These are phyloP conservation scores for Smithsoniella earleae DNA, from an alignment of 163 green algal species.

Conservation along the genomic window DNA sequence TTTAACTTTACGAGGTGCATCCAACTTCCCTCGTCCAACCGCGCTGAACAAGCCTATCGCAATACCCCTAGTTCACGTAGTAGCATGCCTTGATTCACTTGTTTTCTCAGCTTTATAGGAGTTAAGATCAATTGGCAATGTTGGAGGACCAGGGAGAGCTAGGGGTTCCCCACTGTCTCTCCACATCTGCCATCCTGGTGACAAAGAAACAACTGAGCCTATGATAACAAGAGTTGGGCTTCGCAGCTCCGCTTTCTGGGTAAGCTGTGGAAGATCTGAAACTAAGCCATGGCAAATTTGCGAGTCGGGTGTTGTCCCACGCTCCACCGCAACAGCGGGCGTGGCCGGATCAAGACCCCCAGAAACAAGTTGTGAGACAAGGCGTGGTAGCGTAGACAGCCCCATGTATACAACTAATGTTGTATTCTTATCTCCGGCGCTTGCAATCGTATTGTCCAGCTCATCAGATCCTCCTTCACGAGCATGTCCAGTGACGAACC, in stretches of 20 bases:
- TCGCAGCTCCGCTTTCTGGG: constrained; percentile 54
- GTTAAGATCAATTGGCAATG: not conserved
- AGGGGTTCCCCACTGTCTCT: not conserved
- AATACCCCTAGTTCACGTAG: too few species aligned
- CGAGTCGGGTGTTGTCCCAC: constrained; percentile 80
- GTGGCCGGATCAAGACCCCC: constrained; percentile 56
- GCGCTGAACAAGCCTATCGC: too few species aligned
- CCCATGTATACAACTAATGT: constrained; percentile 98
- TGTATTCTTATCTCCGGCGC: constrained; percentile 64
- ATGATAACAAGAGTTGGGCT: constrained; percentile 94
- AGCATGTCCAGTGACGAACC: constrained; percentile 87
- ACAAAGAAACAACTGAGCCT: constrained; percentile 73
- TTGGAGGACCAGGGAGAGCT: constrained; percentile 5
- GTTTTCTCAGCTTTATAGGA: too few species aligned
- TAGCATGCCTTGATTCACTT: too few species aligned
- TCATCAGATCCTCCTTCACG: constrained; percentile 64
- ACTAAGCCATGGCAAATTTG: constrained; percentile 68
- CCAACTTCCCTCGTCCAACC: too few species aligned
- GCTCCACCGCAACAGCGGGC: constrained; percentile 86
- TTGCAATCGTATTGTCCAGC: constrained; percentile 47
- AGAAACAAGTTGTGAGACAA: constrained; percentile 53
- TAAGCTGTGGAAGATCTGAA: constrained; percentile 50
- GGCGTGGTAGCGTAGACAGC: constrained; percentile 66
- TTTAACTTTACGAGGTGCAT: too few species aligned
- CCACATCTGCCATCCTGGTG: constrained; percentile 58